Base-by-base conservation (phyloP, 1,284 basidiomycete genomes). In the Boletus sp. region DNA sequence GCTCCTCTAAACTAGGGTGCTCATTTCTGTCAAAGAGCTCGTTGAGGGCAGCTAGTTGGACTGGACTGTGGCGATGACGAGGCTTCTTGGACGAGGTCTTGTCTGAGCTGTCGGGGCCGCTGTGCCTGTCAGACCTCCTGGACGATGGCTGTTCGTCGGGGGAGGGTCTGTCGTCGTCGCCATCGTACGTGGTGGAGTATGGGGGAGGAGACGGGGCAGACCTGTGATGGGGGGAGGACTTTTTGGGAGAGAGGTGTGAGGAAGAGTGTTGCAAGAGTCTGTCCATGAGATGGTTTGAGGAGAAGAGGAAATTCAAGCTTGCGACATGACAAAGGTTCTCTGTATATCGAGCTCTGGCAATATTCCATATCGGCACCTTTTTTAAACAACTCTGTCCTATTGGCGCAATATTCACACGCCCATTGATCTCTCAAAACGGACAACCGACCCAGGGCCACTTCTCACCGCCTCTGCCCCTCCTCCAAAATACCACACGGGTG, bases 21-120 rank as follows among this genome's bases (percentile, higher is more conserved):
- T 87, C 85, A 45, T 80, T 78, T 66, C 76, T 75, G 56, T 86
- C 84, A 55, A 81, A 89, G 52, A 88, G 80, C 61, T 81, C 78
- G 64, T 89, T 88, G 58, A 89, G 73, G 36, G 82, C 83, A 26
- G 77, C 77, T 27, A 88, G 76, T 66, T 88, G 86, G 20, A 71
- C 68, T 14, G 82, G 78, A 19, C 78, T 77, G 61, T 88, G 87
- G 40, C 86, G 77, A 68, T 88, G 83, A 55, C 86, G 76, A 39
- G 86, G 82, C 62, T 87, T 87, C 77, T 87, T 87, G 48, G 60
- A 46, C 13, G 51, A 40, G 1, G 60, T 5, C 56, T 65, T 69
- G 51, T 64, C 61, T 8, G 33, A 2, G 34, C 20, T 40, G 46
- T 62, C 62, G 7, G 45, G 17, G 46, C 66, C 64, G n/a, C 44